Base-by-base conservation (phyloP, 192 early-diverging fungal species). In the Coemansia sp. region DNA sequence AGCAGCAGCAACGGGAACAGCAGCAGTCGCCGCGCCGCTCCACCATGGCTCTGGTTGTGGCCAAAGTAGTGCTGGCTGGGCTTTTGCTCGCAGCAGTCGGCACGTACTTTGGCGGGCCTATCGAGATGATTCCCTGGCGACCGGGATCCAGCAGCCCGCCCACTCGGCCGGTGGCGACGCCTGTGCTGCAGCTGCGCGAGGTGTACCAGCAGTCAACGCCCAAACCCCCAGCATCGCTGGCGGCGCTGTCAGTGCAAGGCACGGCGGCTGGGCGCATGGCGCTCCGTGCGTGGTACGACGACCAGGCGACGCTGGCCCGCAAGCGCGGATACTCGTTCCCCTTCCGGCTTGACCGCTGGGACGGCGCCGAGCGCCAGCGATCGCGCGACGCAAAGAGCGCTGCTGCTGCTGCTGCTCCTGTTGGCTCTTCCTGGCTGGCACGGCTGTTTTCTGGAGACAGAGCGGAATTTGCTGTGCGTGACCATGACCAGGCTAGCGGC, bases 161-260 rank as follows among this genome's bases (percentile, higher is more conserved):
- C 12, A 29, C 49, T 53, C 49, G 49, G 27, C 49, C 56, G 2
- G 56, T 22, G 56, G 56, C 56, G 56, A 42, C 49, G 53, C 70
- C 79, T 8, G 46, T 67, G 8, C 70, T 82, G 41, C 54, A n/a
- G 19, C 62, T 82, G 47, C 73, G 79, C 49, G 65, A 73, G 15
- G 74, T 82, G 15, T 82, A 76, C 61, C 43, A 72, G 42, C 79
- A 82, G 53, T 82, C 79, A 25, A 72, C 70, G 15, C 79, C 79
- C 46, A 47, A 65, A 51, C 79, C 79, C 15, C 79, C 79, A 2
- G 24, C 39, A 4, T 49, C 79, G 11, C 70, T 82, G 64, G 59
- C 65, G 0, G 63, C 74, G n/a, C 58, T 82, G 45, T 82, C 73
- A 0, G 60, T 67, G 1, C 79, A 82, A 41, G 79, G 79, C 36